A percentile compares a stretch with the other conserved stretches of the same genome.
These are phyloP conservation scores for Ceratobasidium sp. DNA, from an alignment of 1,284 basidiomycete species.

Conservation along the genomic window DNA sequence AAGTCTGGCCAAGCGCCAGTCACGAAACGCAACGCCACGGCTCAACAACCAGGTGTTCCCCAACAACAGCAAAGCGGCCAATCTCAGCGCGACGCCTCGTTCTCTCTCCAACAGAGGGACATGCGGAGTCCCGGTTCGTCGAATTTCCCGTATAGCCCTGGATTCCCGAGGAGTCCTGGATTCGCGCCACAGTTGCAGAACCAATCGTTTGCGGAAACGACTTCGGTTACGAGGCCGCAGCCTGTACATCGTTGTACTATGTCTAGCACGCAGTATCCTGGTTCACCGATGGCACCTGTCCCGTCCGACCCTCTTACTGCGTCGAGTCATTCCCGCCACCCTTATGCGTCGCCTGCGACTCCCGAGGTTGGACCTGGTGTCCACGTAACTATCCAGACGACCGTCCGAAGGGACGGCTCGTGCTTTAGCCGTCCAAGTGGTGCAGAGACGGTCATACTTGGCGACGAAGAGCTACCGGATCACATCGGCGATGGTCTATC, in stretches of 20 bases:
- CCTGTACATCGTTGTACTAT: slow-evolving; percentile 23
- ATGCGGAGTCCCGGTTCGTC: slow-evolving; percentile 22
- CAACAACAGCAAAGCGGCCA: slow-evolving; percentile 1
- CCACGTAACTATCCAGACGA: slow-evolving; percentile 28
- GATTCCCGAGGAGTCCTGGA: slow-evolving; percentile 4
- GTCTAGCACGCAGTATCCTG: not conserved
- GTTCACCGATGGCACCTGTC: not conserved
- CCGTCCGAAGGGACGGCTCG: slow-evolving; percentile 12
- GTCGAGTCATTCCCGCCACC: not conserved
- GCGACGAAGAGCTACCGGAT: slow-evolving; percentile 21
- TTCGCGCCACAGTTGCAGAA: not conserved
- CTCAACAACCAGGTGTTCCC: slow-evolving; percentile 2
- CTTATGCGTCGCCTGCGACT: not conserved
- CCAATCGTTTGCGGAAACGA: not conserved
- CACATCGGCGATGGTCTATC: slow-evolving; percentile 31
- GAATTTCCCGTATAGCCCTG: slow-evolving; percentile 20
- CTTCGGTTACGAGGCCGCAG: slow-evolving; percentile 4
- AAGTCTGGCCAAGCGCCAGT: slow-evolving; percentile 11
- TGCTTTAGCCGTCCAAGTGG: slow-evolving; percentile 13
- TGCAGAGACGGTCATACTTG: not conserved
- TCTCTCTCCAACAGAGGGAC: not conserved
- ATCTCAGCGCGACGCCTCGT: not conserved
- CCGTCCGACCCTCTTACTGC: not conserved
- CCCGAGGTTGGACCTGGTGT: slow-evolving; percentile 1
- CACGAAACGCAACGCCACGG: slow-evolving; percentile 17